Evolutionary conservation across 208 protist species (phyloP), one percentile per base, ranked within the genome.

Genomic region (Leishmania tarentolae): DNA sequence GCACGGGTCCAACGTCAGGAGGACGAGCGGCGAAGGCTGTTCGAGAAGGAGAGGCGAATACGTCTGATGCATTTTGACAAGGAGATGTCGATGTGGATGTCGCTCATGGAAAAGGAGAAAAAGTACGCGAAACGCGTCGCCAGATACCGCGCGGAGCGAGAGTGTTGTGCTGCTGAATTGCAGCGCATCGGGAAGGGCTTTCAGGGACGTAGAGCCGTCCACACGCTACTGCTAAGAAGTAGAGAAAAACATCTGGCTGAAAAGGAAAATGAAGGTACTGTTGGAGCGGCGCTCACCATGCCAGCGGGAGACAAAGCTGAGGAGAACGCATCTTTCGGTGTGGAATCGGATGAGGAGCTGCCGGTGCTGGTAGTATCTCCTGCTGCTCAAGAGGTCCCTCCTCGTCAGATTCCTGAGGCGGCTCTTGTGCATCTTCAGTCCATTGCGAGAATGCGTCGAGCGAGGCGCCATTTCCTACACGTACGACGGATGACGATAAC

Each of bases 161-260:
- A 78, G 53, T 61, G 73, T n/a, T 72, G 74, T 21, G 80, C 68
- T 3, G 50, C 24, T 28, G 50, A 73, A 17, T 4, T 86, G 63
- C 80, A 89, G 76, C 79, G 83, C 61, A 44, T 89, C n/a, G 86
- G 83, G 8, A 42, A 77, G 2, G 86, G 86, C 15, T 71, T 75
- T 42, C 0, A 75, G 37, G 59, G 24, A 37, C 74, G 53, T 31
- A 40, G 72, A 0, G 21, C 15, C 3, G 56, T 66, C 1, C 61
- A 63, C 28, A 19, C n/a, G 13, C 46, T 53, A 17, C 69, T 57
- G 2, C 44, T 68, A 65, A 44, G 42, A 37, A 35, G 0, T 13
- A 50, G 37, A 40, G 17, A 40, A 0, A 19, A 40, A 5, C 66
- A 75, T 1, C 21, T 35, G 50, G 63, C 77, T n/a, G 66, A 65